Evolutionary conservation across 345 rosid species (phyloP), one percentile per base, ranked within the genome.

Genomic region (Arabidopsis arenosa): DNA sequence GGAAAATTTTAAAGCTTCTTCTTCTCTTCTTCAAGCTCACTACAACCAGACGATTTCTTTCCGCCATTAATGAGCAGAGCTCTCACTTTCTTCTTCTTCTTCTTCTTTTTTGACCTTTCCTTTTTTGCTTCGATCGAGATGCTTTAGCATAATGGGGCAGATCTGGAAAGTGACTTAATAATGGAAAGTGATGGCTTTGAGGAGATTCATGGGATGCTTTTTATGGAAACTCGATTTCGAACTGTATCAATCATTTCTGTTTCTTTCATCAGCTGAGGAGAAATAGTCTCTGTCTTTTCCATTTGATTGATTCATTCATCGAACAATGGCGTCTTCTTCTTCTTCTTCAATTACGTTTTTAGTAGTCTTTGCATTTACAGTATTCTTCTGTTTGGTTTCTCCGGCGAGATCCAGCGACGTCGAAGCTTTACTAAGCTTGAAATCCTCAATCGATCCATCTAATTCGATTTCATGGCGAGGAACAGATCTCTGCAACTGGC

Each of bases 381-480:
- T 76, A 28, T 78, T 74, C 35, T 51, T 79, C 63, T 72, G 77
- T 66, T 73, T 78, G 4, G 13, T 88, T 78, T 74, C 86, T 61
- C 77, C 84, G 15, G 93, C 76, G 18, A 84, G 83, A 72, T 90
- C 97, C 63, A 83, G 81, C 26, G 84, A 83, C 23, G 81, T 82
- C 1, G 89, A 89, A 53, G 86, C 93, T 13, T 85, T 95, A 28
- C 80, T 95, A 17, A 63, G 83, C 35, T 83, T 95, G 48, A 92
- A 92, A 77, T 89, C 91, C 11, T 80, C 87, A 2, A 62, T 89
- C 4, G 99, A 95, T 80, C 97, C 93, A 49, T 54, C 63, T 0
- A 63, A 85, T 79, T 61, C 84, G 6, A 82, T 95, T 52, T 77
- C 82, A 32, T 92, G 97, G 98, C 71, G 58, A 74, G 86, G 83